Evolutionary conservation across 2,329 filamentous ascomycete genomes (phyloP), one percentile per base, ranked within the genome.

Genomic region (Ophiostoma sp.): DNA sequence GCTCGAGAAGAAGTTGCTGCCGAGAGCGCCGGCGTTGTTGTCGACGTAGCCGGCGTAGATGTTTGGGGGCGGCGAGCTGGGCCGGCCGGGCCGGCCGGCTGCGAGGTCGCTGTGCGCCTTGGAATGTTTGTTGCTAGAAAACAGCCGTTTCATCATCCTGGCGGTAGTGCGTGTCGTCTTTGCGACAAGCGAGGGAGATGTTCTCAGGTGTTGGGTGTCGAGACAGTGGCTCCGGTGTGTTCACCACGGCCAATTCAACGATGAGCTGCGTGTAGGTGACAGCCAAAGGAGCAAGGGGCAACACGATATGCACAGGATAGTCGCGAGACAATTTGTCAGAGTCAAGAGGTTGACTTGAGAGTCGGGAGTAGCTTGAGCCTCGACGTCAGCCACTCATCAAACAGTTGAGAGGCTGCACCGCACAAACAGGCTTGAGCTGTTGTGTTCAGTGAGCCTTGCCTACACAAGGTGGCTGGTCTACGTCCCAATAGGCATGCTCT

Each of bases 51-150:
- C 66, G 40, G 58, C 14, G 58, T 62, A 70, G 60, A 70, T 65
- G 64, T 62, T 65, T 16, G 69, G 69, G 36, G 69, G 69, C 27
- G 69, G 69, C 60, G 69, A 65, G 18, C 66, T 49, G 16, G 11
- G 66, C 60, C 14, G 63, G 47, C 4, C 18, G 3, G 40, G 52
- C 9, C 45, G 55, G 7, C 5, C 40, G 18, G 7, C 41, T 41
- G 4, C 16, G 11, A 16, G 41, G 36, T 12, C 42, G 60, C 16
- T 63, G 2, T 60, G 12, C 12, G 27, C 9, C 4, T 38, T 38
- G 9, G 27, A 12, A 27, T 38, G 36, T 11, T 40, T 49, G 45
- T 49, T 60, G 8, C n/a, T 60, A 7, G 55, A 60, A 14, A 63
- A 63, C 5, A 63, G 11, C 12, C 40, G 49, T 27, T 55, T 55